Base-by-base conservation (phyloP, 805 yeast genomes). In the Barnettozyma vustinii region DNA sequence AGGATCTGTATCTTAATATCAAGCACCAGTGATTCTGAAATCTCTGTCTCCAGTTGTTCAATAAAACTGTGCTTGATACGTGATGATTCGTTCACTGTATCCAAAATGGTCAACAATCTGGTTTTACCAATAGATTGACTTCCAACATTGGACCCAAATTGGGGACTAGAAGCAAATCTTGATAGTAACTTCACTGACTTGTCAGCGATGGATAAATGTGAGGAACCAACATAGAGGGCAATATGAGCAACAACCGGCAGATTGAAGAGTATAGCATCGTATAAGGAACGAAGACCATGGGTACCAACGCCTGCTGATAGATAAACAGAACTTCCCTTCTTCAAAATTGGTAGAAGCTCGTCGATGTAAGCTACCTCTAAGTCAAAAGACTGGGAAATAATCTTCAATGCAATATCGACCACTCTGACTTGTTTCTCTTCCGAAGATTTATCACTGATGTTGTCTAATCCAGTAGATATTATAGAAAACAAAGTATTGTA, bases 21-120 rank as follows among this genome's bases (percentile, higher is more conserved):
- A 32, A 82, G 63, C 16, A 68, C 67, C 7, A 70, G 66, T 8
- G 69, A 63, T n/a, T 59, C 55, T 1, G 66, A 64, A 37, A 75
- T 70, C 8, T 71, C 70, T 6, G 79, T 57, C 40, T 77, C 83
- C 20, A 84, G 57, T 58, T 88, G 96, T 37, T 80, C 77, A 39
- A 87, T 80, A 51, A 90, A 81, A 0, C 89, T 80, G 56, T 77
- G 79, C 51, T 85, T 79, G 36, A 92, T 85, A 54, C 91, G 75
- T 2, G 76, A 69, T 0, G 96, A 80, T 56, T 91, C 97, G 55
- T 87, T 87, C 30, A 86, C 79, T 15, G 90, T 83, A 57, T 83
- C 85, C 46, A 86, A 74, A 36, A 87, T 74, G 0, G 88, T 81
- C 42, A 91, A 64, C 13, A 92, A 66, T 54, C 90, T 79, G 52